Base-by-base conservation (phyloP, 2,329 filamentous ascomycete genomes). In the Aspergillus pseudoterreus region DNA sequence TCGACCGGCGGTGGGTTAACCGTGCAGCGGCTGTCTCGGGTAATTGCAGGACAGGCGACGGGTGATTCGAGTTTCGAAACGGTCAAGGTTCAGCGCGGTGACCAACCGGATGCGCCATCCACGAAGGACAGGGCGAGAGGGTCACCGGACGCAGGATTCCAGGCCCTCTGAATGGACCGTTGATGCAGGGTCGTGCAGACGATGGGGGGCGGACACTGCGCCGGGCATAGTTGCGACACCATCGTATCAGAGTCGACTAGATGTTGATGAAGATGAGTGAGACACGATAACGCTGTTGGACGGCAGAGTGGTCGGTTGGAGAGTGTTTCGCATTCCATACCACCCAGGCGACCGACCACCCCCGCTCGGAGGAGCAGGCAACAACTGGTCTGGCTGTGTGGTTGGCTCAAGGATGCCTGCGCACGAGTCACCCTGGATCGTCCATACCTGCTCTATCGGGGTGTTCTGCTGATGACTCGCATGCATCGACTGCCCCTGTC, bases 381-480 rank as follows among this genome's bases (percentile, higher is more conserved):
- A 30, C 27, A 30, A 32, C 24, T 15, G 27, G 27, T 32, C 15
- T 45, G 27, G 6, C 22, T 3, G 27, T 30, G 22, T 22, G 27
- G 27, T 30, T 30, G 27, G 8, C 27, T 30, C 8, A 11, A 30
- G 3, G 6, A 9, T 4, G 27, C 27, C 43, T 35, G 12, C 30
- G 11, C 35, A 47, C 30, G 45, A 47, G 45, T 47, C 45, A 47
- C 45, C 19, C 15, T 22, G 14, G 33, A 41, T 38, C 45, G 22
- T 41, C 21, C 41, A 21, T 45, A 24, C 45, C 43, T 41, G 38
- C 33, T 38, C 17, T 15, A 27, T 33, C 14, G 24, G 12, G 38
- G n/a, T 53, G 46, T 35, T 50, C 51, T 42, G 48, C 48, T 54
- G 52, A 54, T 54, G 52, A 54, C 52, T 49, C 51, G 52, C 52